Evolutionary conservation across 2,329 filamentous ascomycete genomes (phyloP), one percentile per base, ranked within the genome.

Genomic region (Aspergillus hortae): DNA sequence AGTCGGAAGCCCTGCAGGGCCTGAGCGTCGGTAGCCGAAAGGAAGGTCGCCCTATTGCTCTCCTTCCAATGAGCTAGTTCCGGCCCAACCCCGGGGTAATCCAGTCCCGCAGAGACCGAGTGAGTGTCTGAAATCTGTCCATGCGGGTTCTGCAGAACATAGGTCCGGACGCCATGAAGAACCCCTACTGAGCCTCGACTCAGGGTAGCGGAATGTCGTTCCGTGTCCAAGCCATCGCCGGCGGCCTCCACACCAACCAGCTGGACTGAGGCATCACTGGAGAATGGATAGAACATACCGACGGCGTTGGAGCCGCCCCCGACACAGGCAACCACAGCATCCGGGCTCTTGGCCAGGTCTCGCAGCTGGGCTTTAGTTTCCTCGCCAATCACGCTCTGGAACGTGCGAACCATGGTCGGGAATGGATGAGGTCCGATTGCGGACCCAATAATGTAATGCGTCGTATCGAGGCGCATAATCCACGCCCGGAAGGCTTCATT

Each of bases 241-340:
- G 89, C 92, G 2, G 92, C 92, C 77, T 97, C 92, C 2, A 97
- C 90, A 55, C 92, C 94, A n/a, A 96, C 79, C 4, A 95, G 81
- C 74, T 90, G 89, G 51, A 97, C 92, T 47, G 79, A 84, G 0
- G 80, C 78, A 63, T 97, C 91, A 15, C 89, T 83, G 51, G 86
- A 79, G 74, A 97, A 97, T 32, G 92, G 92, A 71, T 91, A 92
- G 76, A 97, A 97, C 91, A 97, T 96, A 73, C 92, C 92, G 1
- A 87, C 85, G 1, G 92, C 92, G 67, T 96, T 96, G 67, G 86
- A 91, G 46, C 92, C 92, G 59, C 92, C 92, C 46, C 92, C 92
- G 4, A 97, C 92, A 66, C 92, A 96, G 4, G 92, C 92, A n/a
- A 97, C 90, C n/a, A 97, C 90, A 0, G 91, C 92, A 62, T 97